Evolutionary conservation across 257 asterid species (phyloP).

Genomic region (Nyctanthes arbortristis): DNA sequence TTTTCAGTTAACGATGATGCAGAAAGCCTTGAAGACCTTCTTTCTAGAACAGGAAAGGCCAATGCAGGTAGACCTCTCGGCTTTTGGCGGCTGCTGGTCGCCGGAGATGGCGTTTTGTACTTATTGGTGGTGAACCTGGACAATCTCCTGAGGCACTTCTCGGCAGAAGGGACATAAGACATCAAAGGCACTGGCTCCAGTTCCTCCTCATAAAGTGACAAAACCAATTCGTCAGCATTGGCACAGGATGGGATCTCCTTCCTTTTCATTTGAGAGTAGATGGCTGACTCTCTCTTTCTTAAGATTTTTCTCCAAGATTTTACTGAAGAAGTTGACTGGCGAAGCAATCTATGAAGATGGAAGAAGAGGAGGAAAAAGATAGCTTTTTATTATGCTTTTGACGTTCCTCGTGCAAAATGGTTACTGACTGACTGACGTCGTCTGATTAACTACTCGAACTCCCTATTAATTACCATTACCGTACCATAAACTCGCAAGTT

Average conservation of each 20-base stretch:
- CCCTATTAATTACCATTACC: too few species aligned
- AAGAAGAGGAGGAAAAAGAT: neutral
- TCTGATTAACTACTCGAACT: too few species aligned
- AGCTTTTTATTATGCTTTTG: too few species aligned
- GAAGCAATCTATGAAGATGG: neutral
- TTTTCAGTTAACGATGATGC: conserved; percentile 18
- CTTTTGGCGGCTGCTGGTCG: neutral
- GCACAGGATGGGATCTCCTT: neutral
- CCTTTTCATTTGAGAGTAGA: neutral
- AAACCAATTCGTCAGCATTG: conserved; percentile 42
- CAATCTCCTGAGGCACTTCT: conserved; percentile 39
- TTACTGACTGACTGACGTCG: too few species aligned
- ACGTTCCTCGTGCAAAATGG: too few species aligned
- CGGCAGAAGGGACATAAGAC: conserved; percentile 21
- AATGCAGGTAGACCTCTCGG: conserved; percentile 24
- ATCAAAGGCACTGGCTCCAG: conserved; percentile 27
- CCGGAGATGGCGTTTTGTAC: conserved; percentile 26
- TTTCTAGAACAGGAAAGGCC: conserved; percentile 10
- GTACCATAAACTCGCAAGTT: too few species aligned
- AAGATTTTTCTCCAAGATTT: neutral
- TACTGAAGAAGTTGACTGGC: neutral
- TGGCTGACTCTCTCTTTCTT: neutral
- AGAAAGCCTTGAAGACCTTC: conserved; percentile 25
- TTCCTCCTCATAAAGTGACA: conserved; percentile 40
- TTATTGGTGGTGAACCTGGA: conserved; percentile 35